Base-by-base conservation (phyloP, 2,329 filamentous ascomycete species). In the Albifimbria verrucaria region DNA sequence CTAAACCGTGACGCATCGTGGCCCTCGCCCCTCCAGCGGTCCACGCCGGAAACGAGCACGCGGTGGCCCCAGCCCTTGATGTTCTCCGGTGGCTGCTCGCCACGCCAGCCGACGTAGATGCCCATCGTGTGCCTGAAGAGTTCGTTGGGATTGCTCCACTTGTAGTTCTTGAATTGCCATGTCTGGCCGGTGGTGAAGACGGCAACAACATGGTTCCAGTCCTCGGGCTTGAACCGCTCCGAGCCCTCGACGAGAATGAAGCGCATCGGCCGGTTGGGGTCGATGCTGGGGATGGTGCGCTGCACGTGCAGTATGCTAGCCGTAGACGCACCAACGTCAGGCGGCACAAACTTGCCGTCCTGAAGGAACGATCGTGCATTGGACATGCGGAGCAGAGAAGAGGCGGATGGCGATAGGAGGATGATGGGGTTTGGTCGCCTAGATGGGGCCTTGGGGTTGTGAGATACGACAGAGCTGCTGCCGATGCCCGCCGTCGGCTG, bases 91-190 rank as follows among this genome's bases (percentile, higher is more conserved):
- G 87, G 73, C 57, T 85, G 81, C 65, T 97, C 92, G 48, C 90
- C 92, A 56, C 89, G 84, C 90, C 92, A 97, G 3, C 94, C 94
- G 2, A 99, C 86, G 65, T 90, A 96, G 48, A 99, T 77, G 52
- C 94, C 94, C 15, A 91, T 79, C 2, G 91, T 89, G 65, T 97
- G 90, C 60, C 86, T 85, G 76, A 99, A 99, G 48, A 99, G 79
- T 66, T 97, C 94, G 15, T 86, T 81, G 0, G 94, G 90, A 52
- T 88, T 87, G 61, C 87, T 87, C 91, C 94, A 99, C 72, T 96
- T 96, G 81, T 99, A 99, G 61, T 86, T 89, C 75, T 97, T 96
- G 76, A 99, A 99, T 73, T 99, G 94, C 94, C 94, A 99, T 10
- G 88, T 86, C 75, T 99, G 94, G 28, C 94, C 94, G 0, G 94